These are phyloP conservation scores for Pseudogymnoascus sp. DNA, from an alignment of 2,329 filamentous ascomycete genomes.

Conservation along the genomic window DNA sequence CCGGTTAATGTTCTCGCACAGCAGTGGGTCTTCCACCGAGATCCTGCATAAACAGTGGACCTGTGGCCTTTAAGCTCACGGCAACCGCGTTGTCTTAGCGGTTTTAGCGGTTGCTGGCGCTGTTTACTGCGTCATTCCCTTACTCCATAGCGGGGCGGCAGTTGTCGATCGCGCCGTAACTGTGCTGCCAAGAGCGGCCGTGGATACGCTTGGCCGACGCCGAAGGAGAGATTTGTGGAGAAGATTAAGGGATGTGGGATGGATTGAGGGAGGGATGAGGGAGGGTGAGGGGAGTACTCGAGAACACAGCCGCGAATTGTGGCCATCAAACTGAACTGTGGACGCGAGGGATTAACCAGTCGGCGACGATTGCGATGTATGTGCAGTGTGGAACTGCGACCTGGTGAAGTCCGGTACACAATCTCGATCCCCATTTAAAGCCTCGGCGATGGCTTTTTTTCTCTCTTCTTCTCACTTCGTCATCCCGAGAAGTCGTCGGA, in stretches of 20 bases:
- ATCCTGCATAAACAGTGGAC: constrained; percentile 1
- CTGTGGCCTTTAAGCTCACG: background rate
- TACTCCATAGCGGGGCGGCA: background rate
- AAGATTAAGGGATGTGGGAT: background rate
- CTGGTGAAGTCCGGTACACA: background rate
- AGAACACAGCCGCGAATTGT: constrained; percentile 2
- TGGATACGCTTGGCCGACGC: background rate
- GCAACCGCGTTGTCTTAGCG: background rate
- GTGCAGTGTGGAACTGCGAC: background rate
- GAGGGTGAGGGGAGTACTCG: background rate
- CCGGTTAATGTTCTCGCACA: background rate
- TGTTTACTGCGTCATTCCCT: background rate
- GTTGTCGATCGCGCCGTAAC: background rate
- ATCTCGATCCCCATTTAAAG: background rate
- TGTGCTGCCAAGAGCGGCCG: background rate
- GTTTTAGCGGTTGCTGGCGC: background rate
- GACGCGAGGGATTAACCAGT: background rate
- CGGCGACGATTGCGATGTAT: background rate
- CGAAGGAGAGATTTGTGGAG: background rate
- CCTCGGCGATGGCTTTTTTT: background rate
- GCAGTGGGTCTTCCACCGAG: background rate
- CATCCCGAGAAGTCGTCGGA: background rate
- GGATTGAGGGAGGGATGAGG: background rate
- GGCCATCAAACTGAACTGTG: background rate
- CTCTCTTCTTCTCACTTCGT: background rate